phyloP scores from a whole-genome alignment of 805 yeast genomes.

The Komagataella populi region DNA sequence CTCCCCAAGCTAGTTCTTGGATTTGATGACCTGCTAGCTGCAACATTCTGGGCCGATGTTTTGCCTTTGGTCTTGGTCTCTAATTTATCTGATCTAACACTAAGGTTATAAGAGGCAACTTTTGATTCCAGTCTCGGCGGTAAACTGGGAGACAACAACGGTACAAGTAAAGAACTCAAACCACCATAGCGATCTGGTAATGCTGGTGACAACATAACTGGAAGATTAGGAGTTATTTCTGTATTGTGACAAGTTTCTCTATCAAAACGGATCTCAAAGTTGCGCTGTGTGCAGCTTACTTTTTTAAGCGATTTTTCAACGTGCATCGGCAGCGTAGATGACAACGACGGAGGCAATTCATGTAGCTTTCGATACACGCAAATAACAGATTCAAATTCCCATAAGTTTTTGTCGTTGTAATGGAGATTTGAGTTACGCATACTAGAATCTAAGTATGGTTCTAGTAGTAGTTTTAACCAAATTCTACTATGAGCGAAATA shows the following conservation, averaged over 20 bases:
- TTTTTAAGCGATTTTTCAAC: neutral
- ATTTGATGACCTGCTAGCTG: neutral
- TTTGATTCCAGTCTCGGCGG: neutral
- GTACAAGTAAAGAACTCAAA: neutral
- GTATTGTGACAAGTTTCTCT: neutral
- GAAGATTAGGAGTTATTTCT: neutral
- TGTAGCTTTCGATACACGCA: neutral
- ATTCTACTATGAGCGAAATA: neutral
- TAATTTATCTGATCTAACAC: neutral
- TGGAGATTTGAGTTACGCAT: neutral
- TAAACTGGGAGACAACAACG: slow-evolving; percentile 2
- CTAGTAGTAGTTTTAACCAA: neutral
- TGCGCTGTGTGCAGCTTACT: neutral
- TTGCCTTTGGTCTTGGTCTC: neutral
- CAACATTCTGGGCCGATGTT: neutral
- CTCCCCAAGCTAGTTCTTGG: neutral
- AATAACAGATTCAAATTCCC: neutral
- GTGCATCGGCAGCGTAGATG: neutral
- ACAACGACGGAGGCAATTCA: neutral
- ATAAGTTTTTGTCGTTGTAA: neutral
- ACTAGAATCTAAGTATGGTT: neutral
- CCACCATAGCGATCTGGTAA: neutral
- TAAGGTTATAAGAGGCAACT: neutral
- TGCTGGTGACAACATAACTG: neutral
- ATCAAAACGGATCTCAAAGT: neutral